A percentile compares a stretch with the other conserved stretches of the same genome.
Evolutionary conservation across 805 yeast species (phyloP).

Genomic region (Saturnispora serradocipensis): DNA sequence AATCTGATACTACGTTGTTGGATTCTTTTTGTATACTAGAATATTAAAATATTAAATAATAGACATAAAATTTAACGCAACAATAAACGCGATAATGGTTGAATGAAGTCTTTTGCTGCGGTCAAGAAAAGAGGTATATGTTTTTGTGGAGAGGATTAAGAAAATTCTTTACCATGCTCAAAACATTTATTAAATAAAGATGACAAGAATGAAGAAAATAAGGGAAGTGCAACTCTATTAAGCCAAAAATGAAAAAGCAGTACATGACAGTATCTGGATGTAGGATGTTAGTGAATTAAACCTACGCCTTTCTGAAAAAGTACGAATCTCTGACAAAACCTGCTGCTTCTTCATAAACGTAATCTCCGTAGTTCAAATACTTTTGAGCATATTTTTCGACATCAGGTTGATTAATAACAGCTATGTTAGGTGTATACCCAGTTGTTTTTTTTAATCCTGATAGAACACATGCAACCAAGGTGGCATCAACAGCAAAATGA

Average conservation of each 20-base stretch:
- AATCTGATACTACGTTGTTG: not conserved
- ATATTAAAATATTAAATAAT: too few relatives aligned
- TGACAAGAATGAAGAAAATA: not conserved
- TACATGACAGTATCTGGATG: not conserved
- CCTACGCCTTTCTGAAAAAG: slow-evolving; percentile 37
- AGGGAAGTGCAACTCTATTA: not conserved
- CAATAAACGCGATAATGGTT: not conserved
- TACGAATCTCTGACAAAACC: slow-evolving; percentile 62
- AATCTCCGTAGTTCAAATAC: slow-evolving; percentile 82
- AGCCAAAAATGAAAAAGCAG: not conserved
- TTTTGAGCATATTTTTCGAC: slow-evolving; percentile 45
- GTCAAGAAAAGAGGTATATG: not conserved
- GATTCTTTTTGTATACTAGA: not conserved
- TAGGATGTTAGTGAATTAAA: not conserved
- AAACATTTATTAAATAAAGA: not conserved
- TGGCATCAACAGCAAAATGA: slow-evolving; percentile 52
- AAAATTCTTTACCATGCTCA: not conserved
- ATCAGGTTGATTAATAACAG: slow-evolving; percentile 36
- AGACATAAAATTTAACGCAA: not conserved
- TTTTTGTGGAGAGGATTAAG: not conserved
- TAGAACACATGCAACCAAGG: slow-evolving; percentile 53
- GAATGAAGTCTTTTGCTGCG: not conserved
- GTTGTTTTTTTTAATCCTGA: slow-evolving; percentile 69
- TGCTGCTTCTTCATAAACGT: slow-evolving; percentile 61
- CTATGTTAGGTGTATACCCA: slow-evolving; percentile 54